Conservation (phyloP, 768 basidiomycete species). For the Chalciporus sphaerocephalus region DNA sequence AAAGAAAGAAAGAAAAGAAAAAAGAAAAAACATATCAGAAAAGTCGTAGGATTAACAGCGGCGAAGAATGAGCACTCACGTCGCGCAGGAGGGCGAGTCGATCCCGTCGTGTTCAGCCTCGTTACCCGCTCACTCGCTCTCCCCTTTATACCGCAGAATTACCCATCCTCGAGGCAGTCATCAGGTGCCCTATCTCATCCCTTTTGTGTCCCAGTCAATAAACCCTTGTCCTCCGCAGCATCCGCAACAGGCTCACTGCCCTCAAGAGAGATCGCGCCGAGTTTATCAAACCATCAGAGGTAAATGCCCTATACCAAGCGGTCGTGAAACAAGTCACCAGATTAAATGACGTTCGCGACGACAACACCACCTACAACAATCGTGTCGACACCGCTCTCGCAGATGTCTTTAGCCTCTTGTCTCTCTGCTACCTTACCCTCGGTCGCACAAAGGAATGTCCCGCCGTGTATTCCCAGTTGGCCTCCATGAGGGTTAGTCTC, state of each 20-base stretch:
- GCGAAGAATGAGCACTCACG: slow-evolving; percentile 55
- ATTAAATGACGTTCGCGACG: slow-evolving; percentile 86
- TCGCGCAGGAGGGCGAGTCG: slow-evolving; percentile 73
- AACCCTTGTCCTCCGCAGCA: slow-evolving; percentile 46
- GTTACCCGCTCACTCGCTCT: slow-evolving; percentile 10
- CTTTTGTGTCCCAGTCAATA: too few relatives aligned
- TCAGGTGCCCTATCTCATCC: slow-evolving; percentile 56
- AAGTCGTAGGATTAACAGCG: not conserved
- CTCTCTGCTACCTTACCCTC: slow-evolving; percentile 96
- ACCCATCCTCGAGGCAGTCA: slow-evolving; percentile 90
- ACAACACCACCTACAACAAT: slow-evolving; percentile 72
- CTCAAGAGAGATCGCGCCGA: slow-evolving; percentile 91
- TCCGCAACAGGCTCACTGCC: slow-evolving; percentile 90
- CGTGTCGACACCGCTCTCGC: slow-evolving; percentile 91
- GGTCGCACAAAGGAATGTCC: slow-evolving; percentile 94
- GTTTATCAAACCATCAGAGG: slow-evolving; percentile 91
- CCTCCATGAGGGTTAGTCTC: slow-evolving; percentile 86
- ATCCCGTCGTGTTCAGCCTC: slow-evolving; percentile 12
- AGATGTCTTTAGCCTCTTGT: slow-evolving; percentile 93
- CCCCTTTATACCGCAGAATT: slow-evolving; percentile 56
- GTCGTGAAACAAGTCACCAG: slow-evolving; percentile 95
- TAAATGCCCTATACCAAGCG: slow-evolving; percentile 86
- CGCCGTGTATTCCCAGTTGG: slow-evolving; percentile 93
- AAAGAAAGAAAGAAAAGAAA: not conserved
- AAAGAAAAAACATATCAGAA: not conserved